Conservation (phyloP, 345 rosid genomes). For the Citrus medica region DNA sequence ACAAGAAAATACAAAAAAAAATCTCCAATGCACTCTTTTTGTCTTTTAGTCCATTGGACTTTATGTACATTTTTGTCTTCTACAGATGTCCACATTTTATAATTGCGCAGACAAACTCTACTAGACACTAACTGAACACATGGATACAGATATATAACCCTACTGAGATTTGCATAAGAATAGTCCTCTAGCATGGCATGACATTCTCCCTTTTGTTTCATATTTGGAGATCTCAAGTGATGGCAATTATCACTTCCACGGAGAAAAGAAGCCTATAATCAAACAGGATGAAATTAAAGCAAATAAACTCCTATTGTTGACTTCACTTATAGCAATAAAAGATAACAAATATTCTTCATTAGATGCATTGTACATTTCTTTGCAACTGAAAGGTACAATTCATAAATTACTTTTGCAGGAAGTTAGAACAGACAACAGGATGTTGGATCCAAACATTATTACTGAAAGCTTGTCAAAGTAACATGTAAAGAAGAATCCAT, state of each 20-base stretch:
- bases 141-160: not conserved
- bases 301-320: not conserved
- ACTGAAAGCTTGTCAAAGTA: not conserved
- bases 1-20: too few relatives aligned
- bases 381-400: not conserved
- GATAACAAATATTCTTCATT: not conserved
- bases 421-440: not conserved
- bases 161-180: not conserved
- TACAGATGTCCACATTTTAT: not conserved
- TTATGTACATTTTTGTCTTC: not conserved
- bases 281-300: not conserved
- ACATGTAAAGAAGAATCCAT: not conserved
- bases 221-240: not conserved
- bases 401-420: not conserved
- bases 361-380: not conserved
- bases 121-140: not conserved
- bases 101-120: not conserved
- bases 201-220: not conserved
- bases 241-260: not conserved
- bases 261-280: not conserved
- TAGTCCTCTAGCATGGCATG: not conserved
- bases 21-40: not conserved
- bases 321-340: not conserved
- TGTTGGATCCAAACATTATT: slow-evolving; percentile 2
- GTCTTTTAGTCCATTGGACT: not conserved